Base-by-base conservation (phyloP, 805 yeast species). In the Metschnikowia lunata region DNA sequence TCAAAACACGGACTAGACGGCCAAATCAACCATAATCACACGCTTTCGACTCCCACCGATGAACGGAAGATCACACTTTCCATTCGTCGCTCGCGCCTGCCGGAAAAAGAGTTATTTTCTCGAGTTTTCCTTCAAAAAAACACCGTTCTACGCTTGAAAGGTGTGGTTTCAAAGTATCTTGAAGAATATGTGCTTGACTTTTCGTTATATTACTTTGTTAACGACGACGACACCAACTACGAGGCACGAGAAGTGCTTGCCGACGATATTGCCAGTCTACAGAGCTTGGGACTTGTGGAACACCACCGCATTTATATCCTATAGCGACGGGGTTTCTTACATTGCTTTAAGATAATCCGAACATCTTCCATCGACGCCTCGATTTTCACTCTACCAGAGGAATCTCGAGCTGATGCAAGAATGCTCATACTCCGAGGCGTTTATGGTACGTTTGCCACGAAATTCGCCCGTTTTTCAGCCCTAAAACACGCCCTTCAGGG, bases 111-210 rank as follows among this genome's bases (percentile, higher is more conserved):
- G 11, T 30, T 46, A 1, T 38, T 57, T 1, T 26, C 51, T 11
- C 54, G 64, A 13, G 36, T 39, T 1, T 63, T 65, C 34, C 50
- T 66, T 15, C 47, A 42, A 13, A 58, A 51, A 43, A 59, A 54
- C 42, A 45, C 65, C 7, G 59, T 70, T 5, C 52, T 71, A 6
- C 54, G 63, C 34, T 48, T 71, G 18, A 68, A 68, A 48, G 76
- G 76, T 3, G 32, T 54, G 7, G 34, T 68, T 3, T 49, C 68
- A 4, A 49, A 43, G 34, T 31, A 23, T 27, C 26, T 57, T 8
- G 31, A 43, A 3, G 12, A 30, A 10, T 56, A 67, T 2, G 51
- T 66, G 6, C 46, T 63, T 7, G 50, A 59, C 4, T 49, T 71
- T 34, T 38, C 51, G 23, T 9, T 67, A 2, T 61, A 49, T 37